Base-by-base conservation (phyloP, 306 rosid species). In the Phaseolus lunatus region DNA sequence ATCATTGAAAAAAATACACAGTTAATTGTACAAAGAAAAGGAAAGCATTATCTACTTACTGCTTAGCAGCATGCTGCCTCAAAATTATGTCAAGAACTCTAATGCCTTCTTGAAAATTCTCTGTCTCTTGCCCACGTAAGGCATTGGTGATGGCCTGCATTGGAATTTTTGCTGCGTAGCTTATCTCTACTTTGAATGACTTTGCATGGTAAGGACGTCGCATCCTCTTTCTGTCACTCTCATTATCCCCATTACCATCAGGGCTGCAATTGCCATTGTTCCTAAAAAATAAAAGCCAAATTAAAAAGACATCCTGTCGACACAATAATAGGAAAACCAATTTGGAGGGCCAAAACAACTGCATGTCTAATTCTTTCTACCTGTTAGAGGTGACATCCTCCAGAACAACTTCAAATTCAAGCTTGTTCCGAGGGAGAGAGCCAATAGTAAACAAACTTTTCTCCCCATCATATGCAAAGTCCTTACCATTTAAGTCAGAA, bases 391-490 rank as follows among this genome's bases (percentile, higher is more conserved):
- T 56, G 9, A 84, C 43, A 16, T 95, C 96, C 79, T 95, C 98
- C 0, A 95, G 82, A 39, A 95, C 87, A 75, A 95, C 90, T 2
- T 89, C 83, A 49, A 90, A 95, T 83, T 92, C 95, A 49, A 90
- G 91, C 78, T 95, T 95, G 82, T 95, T 92, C 16, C 84, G 80
- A 1, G 98, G 97, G 69, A 95, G 98, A 27, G 97, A 73, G 24
- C 98, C 98, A 37, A 92, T 80, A 23, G 98, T 95, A 58, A 95
- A 95, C 78, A 95, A 68, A 67, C 93, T 95, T 80, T 95, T 92
- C 76, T 92, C 98, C 1, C 98, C 98, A 22, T 95, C 98, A 67
- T 95, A 95, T 12, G 98, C 98, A 73, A 95, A 92, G 63, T 92
- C 86, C 80, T 92, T 95, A 45, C 89, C 95, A 35, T 84, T 88